phyloP scores from a whole-genome alignment of 257 asterid genomes.

The Solanum stenotomum region DNA sequence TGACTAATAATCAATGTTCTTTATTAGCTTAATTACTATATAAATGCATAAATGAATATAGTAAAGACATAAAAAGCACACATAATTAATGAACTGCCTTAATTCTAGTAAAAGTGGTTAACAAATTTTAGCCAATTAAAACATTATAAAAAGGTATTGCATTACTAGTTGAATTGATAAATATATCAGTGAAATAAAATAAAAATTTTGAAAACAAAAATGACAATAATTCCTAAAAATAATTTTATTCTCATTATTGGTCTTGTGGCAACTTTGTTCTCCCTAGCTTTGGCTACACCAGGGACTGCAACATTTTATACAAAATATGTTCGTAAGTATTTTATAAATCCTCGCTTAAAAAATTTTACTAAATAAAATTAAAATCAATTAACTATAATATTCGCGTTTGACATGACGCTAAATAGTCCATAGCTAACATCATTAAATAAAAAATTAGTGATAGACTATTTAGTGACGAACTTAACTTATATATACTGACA shows the following conservation, averaged over 20 bases:
- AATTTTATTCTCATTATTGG: not conserved
- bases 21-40: no score
- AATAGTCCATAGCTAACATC: no score
- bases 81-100: not conserved
- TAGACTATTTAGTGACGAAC: no score
- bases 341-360: no score
- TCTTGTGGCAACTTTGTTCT: conserved; percentile 9
- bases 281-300: conserved; percentile 18
- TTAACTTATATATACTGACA: not conserved
- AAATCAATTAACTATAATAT: no score
- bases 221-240: not conserved
- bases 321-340: conserved; percentile 21
- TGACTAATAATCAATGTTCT: no score
- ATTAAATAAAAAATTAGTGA: no score
- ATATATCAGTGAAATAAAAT: not conserved
- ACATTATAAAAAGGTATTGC: not conserved
- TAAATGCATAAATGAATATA: not conserved
- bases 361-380: no score
- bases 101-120: not conserved
- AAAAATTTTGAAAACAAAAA: not conserved
- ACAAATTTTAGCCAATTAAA: not conserved
- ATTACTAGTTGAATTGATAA: no score
- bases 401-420: no score
- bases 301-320: conserved; percentile 39
- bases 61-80: not conserved